Evolutionary conservation across 2,329 filamentous ascomycete genomes (phyloP), one percentile per base, ranked within the genome.

Genomic region (Diaporthe vexans): DNA sequence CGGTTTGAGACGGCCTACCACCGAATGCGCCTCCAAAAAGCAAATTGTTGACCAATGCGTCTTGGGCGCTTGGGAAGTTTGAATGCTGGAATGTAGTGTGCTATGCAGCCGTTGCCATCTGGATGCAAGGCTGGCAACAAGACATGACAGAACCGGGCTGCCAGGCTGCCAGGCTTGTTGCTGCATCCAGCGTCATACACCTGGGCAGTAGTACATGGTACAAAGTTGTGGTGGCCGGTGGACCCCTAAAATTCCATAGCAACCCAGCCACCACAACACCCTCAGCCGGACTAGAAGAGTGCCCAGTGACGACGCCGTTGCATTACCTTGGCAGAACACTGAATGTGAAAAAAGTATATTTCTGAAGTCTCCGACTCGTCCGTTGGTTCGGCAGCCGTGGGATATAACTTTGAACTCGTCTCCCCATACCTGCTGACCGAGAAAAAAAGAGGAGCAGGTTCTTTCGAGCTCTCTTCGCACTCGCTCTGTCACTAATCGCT

Each of bases 251-350:
- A 63, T 63, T 63, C 70, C 70, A 46, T 29, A 33, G 57, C 33
- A 56, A 33, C 57, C 70, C 70, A 72, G 70, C 70, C 70, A 72
- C 70, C 70, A 24, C 57, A 72, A 72, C 46, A 48, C 35, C 29
- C 37, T 33, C 59, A 21, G 6, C 59, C 26, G 43, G 59, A n/a
- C 29, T 40, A 33, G 17, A 26, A 19, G 29, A 37, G 19, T 7
- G 21, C 33, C 52, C 48, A 54, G 70, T 72, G 70, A 72, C 57
- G 70, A 52, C 40, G 48, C 24, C 40, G 58, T 72, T 72, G 57
- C 70, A 72, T 54, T 29, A 72, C 43, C 70, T 72, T 72, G 70
- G 70, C 70, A 63, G 56, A 26, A 59, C 26, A 24, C 63, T 19
- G 70, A 24, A 33, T 29, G 21, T 21, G 40, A 26, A 13, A 54